phyloP scores from a whole-genome alignment of 345 rosid genomes.

The Hibiscus tridactylites region DNA sequence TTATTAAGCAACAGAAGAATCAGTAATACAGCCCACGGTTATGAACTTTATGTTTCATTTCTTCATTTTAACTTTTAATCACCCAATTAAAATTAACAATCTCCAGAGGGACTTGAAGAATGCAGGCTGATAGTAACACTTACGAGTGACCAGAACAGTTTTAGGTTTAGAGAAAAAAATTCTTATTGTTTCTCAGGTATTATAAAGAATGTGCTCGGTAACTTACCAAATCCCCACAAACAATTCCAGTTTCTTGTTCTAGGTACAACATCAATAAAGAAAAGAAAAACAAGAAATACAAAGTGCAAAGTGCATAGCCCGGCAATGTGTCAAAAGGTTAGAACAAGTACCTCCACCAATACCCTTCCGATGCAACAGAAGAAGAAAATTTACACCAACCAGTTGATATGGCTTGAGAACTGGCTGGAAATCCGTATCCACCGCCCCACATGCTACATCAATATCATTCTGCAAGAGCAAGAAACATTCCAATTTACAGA shows the following conservation, averaged over 20 bases:
- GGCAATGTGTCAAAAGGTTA: neutral
- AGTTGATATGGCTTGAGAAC: conserved; percentile 89
- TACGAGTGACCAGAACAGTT: neutral
- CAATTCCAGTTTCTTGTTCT: neutral
- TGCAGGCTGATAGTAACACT: neutral
- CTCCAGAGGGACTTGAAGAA: neutral
- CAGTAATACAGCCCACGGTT: neutral
- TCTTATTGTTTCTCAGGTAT: neutral
- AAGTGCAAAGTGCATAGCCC: neutral
- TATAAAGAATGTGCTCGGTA: too few species aligned
- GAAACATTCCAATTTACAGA: neutral
- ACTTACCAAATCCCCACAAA: neutral
- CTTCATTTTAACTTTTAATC: neutral
- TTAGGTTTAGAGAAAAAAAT: neutral
- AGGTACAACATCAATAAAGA: neutral
- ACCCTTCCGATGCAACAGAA: conserved; percentile 68
- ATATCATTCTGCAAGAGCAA: conserved; percentile 56
- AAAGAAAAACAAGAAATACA: neutral
- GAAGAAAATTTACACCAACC: conserved; percentile 96
- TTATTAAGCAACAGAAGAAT: neutral
- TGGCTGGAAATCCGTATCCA: conserved; percentile 74
- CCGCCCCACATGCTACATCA: conserved; percentile 62
- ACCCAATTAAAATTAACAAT: neutral
- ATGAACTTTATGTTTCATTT: neutral
- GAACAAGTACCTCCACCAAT: conserved; percentile 71